Evolutionary conservation across 106 monocot species (phyloP).

Genomic region (Apostasia shenzhenica): DNA sequence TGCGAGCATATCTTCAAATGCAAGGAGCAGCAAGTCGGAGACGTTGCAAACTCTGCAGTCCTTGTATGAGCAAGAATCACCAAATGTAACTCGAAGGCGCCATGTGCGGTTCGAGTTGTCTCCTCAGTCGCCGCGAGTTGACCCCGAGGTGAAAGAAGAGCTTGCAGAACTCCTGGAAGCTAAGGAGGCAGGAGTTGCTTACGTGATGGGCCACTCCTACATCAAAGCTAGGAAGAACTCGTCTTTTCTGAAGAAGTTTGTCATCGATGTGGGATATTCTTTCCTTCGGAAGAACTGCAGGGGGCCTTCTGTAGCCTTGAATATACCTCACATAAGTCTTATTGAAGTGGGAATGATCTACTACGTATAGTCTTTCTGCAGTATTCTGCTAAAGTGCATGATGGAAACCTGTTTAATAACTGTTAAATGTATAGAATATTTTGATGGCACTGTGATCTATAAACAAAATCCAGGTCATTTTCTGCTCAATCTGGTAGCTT

Average conservation of each 20-base stretch:
- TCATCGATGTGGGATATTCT: slow-evolving; percentile 61
- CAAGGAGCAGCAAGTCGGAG: slow-evolving; percentile 12
- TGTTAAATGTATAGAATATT: no score
- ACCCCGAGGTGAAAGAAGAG: slow-evolving; percentile 51
- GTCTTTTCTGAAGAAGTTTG: slow-evolving; percentile 68
- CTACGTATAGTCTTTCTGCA: slow-evolving; percentile 37
- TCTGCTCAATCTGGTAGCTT: no score
- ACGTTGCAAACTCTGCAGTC: slow-evolving; percentile 5
- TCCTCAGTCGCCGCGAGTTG: slow-evolving; percentile 15
- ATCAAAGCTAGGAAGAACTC: slow-evolving; percentile 68
- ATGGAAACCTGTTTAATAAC: no score
- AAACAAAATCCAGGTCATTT: no score
- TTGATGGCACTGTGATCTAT: no score
- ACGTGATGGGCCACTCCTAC: slow-evolving; percentile 73
- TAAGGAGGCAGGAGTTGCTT: slow-evolving; percentile 71
- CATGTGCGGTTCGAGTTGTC: slow-evolving; percentile 59
- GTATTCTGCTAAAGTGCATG: no score
- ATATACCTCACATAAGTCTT: slow-evolving; percentile 76
- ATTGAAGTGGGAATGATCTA: slow-evolving; percentile 89
- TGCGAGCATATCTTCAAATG: slow-evolving; percentile 2
- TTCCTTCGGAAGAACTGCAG: slow-evolving; percentile 79
- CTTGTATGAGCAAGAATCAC: slow-evolving; percentile 56
- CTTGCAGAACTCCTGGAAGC: slow-evolving; percentile 45
- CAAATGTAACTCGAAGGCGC: slow-evolving; percentile 24
- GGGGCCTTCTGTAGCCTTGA: slow-evolving; percentile 65